phyloP scores from a whole-genome alignment of 768 basidiomycete species.

The Pisolithus sp. region DNA sequence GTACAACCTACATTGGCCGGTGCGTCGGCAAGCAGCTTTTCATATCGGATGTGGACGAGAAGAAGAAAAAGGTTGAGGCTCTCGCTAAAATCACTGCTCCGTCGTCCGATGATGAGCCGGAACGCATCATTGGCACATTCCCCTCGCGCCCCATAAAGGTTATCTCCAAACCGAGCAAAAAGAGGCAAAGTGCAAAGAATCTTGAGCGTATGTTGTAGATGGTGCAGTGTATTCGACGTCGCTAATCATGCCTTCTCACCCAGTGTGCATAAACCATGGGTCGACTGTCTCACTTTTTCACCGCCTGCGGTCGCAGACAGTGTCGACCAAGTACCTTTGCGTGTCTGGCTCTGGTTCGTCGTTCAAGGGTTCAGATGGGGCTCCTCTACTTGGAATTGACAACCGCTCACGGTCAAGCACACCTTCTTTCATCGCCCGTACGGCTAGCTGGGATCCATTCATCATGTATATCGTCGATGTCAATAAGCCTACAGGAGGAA shows the following conservation, averaged over 20 bases:
- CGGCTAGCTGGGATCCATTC: slow-evolving; percentile 91
- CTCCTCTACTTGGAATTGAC: slow-evolving; percentile 75
- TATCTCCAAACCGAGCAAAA: slow-evolving; percentile 97
- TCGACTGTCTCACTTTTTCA: slow-evolving; percentile 95
- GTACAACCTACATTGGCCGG: slow-evolving; percentile 86
- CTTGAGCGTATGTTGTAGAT: slow-evolving; percentile 65
- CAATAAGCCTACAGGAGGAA: slow-evolving; percentile 70
- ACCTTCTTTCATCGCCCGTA: slow-evolving; percentile 84
- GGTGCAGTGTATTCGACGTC: slow-evolving; percentile 3
- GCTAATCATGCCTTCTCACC: slow-evolving; percentile 9
- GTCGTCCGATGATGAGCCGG: slow-evolving; percentile 71
- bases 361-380: slow-evolving; percentile 91
- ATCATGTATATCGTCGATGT: slow-evolving; percentile 98
- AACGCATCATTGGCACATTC: slow-evolving; percentile 82
- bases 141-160: slow-evolving; percentile 95
- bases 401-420: slow-evolving; percentile 63
- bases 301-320: slow-evolving; percentile 90
- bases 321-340: slow-evolving; percentile 92
- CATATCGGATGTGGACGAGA: slow-evolving; percentile 92
- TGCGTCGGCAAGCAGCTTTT: slow-evolving; percentile 93
- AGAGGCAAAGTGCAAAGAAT: slow-evolving; percentile 90
- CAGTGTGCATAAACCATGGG: slow-evolving; percentile 94
- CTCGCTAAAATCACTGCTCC: slow-evolving; percentile 84
- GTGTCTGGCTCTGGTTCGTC: slow-evolving; percentile 91
- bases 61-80: slow-evolving; percentile 93